Base-by-base conservation (phyloP, 768 basidiomycete species). In the Xerocomellus chrysenteron region DNA sequence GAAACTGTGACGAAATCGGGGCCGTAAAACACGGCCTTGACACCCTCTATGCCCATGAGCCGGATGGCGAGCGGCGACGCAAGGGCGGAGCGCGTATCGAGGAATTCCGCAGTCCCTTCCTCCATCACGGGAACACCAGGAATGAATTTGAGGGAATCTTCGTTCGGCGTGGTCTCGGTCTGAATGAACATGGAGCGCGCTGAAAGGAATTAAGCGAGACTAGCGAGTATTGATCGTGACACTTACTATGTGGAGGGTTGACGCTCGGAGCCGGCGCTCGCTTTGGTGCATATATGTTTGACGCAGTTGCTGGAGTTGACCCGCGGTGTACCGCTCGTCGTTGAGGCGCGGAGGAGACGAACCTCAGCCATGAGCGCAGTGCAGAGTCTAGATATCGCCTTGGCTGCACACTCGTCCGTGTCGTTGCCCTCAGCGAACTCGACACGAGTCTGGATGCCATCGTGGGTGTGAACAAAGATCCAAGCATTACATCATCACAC, bases 1-100 rank as follows among this genome's bases (percentile, higher is more conserved):
- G 92, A 92, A 39, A 98, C 90, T 4, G 94, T 95, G 66, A 99
- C 93, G 67, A 99, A 99, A 74, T 99, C 97, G 7, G 97, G 97
- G 0, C 97, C 97, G 69, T 92, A 99, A 71, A 98, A 98, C 28
- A 98, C 82, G 44, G 80, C 82, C 35, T 81, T 83, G 52, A 99
- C 89, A 50, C 97, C 97, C 45, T 96, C 89, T 55, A 98, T 85
- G 50, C 94, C 94, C 85, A 99, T 92, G 24, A 99, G 82, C 10
- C 92, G 86, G 54, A 94, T 85, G 13, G 96, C 97, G n/a, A 99
- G 82, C 1, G 97, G 94, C 0, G 96, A 98, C n/a, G 79, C 74
- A 40, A 98, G 81, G 0, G 96, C 89, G 3, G 92, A 79, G 42
- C 87, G 86, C 4, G 89, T 88, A 70, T 96, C 93, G 47, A 97